Evolutionary conservation across 176 grass and related monocot species (phyloP).

Genomic region (Rhipidocladum racemiflorum): DNA sequence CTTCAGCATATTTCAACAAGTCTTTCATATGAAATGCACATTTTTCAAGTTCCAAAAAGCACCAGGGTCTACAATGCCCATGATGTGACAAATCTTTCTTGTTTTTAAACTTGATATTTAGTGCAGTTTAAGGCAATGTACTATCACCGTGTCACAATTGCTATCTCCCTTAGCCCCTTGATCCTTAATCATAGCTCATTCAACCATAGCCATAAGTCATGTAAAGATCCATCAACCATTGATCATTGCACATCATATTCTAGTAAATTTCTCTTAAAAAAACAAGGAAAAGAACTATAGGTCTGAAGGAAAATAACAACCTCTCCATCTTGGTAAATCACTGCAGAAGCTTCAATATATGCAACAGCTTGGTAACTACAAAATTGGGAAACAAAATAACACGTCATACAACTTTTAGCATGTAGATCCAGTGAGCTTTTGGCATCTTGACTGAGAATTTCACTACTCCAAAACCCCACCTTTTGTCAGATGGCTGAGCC

Average conservation of each 20-base stretch:
- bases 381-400: conserved; percentile 21
- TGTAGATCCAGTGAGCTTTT: conserved; percentile 33
- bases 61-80: background rate
- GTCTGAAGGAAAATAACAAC: conserved; percentile 41
- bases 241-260: conserved; percentile 12
- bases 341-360: conserved; percentile 97
- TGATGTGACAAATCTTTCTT: background rate
- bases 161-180: background rate
- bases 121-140: background rate
- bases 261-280: background rate
- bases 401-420: background rate
- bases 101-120: background rate
- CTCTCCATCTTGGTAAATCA: conserved; percentile 97
- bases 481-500: background rate
- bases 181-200: conserved; percentile 7
- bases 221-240: background rate
- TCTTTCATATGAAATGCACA: conserved; percentile 1
- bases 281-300: background rate
- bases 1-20: conserved; percentile 22
- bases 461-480: background rate
- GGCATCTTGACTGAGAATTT: background rate
- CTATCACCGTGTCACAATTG: background rate
- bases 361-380: conserved; percentile 91
- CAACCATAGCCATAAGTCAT: background rate
- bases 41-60: background rate